Conservation (phyloP, 1,139 yeast genomes). For the Nakaseomyces kungkrabaensis region DNA sequence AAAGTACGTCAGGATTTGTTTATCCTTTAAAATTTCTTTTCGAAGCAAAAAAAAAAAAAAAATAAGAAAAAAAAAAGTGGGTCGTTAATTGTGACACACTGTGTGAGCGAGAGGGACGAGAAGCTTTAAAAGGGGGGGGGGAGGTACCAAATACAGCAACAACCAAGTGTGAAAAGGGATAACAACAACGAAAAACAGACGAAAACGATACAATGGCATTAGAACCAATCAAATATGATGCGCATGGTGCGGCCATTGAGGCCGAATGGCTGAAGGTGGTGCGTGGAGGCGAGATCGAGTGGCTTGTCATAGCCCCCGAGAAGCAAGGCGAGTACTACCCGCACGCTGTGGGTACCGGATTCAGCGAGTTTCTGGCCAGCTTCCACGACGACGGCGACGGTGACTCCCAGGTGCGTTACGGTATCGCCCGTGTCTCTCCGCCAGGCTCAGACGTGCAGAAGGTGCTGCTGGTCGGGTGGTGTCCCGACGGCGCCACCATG, state of each 20-base stretch:
- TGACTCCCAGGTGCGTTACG: conserved; percentile 62
- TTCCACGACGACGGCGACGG: conserved; percentile 57
- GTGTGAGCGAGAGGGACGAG: too few relatives aligned
- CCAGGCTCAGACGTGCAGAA: conserved; percentile 85
- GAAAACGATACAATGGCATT: conserved; percentile 23
- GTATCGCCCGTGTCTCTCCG: conserved; percentile 77
- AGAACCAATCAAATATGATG: conserved; percentile 32
- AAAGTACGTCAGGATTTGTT: too few relatives aligned
- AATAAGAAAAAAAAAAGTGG: background rate
- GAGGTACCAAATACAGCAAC: too few relatives aligned
- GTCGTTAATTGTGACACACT: too few relatives aligned
- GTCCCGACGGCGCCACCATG: conserved; percentile 78
- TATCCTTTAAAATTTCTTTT: too few relatives aligned
- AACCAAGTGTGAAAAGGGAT: too few relatives aligned
- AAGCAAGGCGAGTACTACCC: conserved; percentile 44
- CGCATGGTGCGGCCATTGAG: conserved; percentile 53
- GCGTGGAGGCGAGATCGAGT: conserved; percentile 45
- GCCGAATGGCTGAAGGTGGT: conserved; percentile 55
- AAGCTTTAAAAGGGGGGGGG: too few relatives aligned
- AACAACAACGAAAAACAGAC: background rate
- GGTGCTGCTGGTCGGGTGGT: conserved; percentile 84
- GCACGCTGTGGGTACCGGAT: conserved; percentile 47
- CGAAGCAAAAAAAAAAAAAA: background rate
- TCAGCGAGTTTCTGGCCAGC: conserved; percentile 68
- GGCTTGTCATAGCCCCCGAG: conserved; percentile 53